Conservation (phyloP, 2,329 filamentous ascomycete species). For the Fusarium tuaranense region DNA sequence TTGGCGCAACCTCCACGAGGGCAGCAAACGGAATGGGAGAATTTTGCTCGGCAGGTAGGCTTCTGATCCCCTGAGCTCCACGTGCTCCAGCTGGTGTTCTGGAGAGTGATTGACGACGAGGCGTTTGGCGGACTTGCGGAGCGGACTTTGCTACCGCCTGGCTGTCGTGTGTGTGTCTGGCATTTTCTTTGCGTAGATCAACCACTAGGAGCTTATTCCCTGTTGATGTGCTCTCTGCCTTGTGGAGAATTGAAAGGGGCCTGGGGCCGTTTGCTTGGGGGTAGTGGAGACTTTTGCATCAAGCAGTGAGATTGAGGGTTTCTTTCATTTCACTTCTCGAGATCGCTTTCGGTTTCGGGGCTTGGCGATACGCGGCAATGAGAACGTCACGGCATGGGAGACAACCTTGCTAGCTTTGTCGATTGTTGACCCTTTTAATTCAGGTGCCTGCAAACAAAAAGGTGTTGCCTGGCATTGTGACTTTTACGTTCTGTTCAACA, state of each 20-base stretch:
- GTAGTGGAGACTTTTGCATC: slow-evolving; percentile 4
- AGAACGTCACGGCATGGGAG: background rate
- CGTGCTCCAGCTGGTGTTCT: background rate
- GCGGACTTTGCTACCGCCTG: slow-evolving; percentile 25
- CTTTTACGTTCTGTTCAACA: background rate
- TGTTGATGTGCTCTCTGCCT: background rate
- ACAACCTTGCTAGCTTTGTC: background rate
- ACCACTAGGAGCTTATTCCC: slow-evolving; percentile 3
- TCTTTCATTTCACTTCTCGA: slow-evolving; percentile 27
- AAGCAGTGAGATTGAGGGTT: slow-evolving; percentile 27
- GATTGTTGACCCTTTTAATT: background rate
- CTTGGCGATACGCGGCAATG: slow-evolving; percentile 18
- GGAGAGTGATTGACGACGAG: background rate
- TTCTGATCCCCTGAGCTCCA: background rate
- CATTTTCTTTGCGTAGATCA: slow-evolving; percentile 7
- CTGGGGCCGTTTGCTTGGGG: background rate
- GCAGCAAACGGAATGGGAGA: background rate
- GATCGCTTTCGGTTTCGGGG: slow-evolving; percentile 29
- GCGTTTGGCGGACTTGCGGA: slow-evolving; percentile 1
- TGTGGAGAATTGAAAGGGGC: slow-evolving; percentile 6
- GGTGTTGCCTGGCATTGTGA: background rate
- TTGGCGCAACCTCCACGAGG: background rate
- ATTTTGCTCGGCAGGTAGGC: background rate
- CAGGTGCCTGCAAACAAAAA: background rate
- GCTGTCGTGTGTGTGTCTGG: background rate